A percentile compares a stretch with the other conserved stretches of the same genome.
These are phyloP conservation scores for Stentor coeruleus DNA, from an alignment of 73 alveolate species.

Conservation along the genomic window DNA sequence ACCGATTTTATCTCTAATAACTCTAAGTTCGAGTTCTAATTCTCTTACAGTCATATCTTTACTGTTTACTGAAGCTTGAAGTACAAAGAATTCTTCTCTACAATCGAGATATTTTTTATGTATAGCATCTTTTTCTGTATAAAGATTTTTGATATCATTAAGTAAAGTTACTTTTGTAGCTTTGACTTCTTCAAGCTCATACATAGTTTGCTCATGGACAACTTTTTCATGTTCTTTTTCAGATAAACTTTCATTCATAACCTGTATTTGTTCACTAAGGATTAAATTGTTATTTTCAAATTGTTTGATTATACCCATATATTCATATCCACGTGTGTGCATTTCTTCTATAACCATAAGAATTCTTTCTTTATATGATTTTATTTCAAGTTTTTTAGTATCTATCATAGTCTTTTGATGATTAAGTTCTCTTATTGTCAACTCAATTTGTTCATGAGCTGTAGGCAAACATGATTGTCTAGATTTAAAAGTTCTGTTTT, in stretches of 20 bases:
- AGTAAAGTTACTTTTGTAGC: neutral
- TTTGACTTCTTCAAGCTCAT: slow-evolving; percentile 2
- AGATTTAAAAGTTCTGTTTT: too few species aligned
- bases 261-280: neutral
- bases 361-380: neutral
- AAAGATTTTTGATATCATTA: neutral
- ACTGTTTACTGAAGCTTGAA: neutral
- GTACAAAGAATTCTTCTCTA: neutral
- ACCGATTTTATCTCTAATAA: neutral
- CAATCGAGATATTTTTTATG: slow-evolving; percentile 3
- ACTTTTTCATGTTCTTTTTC: neutral
- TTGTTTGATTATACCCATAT: neutral
- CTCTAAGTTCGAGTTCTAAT: neutral
- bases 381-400: neutral
- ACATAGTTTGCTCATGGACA: neutral
- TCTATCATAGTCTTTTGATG: neutral
- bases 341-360: neutral
- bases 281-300: neutral
- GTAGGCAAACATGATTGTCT: too few species aligned
- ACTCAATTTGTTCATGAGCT: too few species aligned
- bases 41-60: neutral
- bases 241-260: neutral
- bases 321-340: neutral
- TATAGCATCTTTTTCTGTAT: neutral
- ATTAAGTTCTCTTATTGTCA: neutral